These are phyloP conservation scores for Theobroma cacao DNA, from an alignment of 345 rosid genomes.

Conservation along the genomic window DNA sequence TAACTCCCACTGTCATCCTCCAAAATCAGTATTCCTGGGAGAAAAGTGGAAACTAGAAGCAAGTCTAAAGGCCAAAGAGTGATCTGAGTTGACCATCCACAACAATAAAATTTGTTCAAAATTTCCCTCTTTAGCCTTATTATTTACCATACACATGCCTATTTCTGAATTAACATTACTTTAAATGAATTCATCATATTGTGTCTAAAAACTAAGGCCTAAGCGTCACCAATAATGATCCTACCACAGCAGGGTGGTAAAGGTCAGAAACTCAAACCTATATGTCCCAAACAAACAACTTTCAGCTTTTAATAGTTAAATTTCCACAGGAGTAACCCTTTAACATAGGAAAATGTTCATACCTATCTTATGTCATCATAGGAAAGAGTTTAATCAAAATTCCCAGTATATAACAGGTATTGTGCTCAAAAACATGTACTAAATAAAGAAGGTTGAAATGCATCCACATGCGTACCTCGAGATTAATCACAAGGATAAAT, in stretches of 20 bases:
- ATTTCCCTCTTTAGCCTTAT: background rate
- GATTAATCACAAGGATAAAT: slow-evolving; percentile 77
- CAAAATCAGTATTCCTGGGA: background rate
- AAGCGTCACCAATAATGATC: background rate
- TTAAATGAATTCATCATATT: slow-evolving; percentile 1
- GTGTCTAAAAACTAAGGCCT: background rate
- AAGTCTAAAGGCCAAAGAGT: background rate
- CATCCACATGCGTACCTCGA: slow-evolving; percentile 58
- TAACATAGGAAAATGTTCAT: background rate
- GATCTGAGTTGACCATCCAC: background rate
- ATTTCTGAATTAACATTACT: background rate
- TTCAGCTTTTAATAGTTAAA: background rate
- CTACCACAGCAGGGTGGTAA: background rate
- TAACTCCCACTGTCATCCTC: background rate
- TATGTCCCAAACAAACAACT: background rate
- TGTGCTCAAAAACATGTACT: background rate
- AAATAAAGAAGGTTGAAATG: background rate
- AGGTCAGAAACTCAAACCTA: background rate
- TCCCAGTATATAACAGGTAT: background rate
- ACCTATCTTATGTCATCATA: background rate
- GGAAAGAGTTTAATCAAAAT: background rate
- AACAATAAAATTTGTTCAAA: background rate
- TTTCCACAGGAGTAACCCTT: background rate
- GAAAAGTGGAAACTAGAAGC: background rate
- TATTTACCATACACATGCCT: background rate